phyloP scores from a whole-genome alignment of 2,329 filamentous ascomycete genomes.

The Aureobasidium leucospermi region DNA sequence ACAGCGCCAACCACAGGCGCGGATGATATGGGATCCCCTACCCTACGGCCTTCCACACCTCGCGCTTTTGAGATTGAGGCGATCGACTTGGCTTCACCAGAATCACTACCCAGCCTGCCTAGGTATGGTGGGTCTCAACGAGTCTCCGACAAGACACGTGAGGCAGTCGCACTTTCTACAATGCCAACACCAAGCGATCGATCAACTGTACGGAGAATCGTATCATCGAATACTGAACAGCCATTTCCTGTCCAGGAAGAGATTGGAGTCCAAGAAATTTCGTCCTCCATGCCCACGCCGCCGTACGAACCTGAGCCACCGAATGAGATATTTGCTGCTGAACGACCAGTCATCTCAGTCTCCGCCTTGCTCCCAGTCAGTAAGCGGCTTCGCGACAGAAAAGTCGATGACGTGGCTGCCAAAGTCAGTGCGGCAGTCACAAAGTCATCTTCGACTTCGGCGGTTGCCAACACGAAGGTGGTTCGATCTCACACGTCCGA shows the following conservation, averaged over 20 bases:
- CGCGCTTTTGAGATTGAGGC: constrained; percentile 15
- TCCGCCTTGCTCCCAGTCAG: background rate
- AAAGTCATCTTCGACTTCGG: background rate
- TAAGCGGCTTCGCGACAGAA: background rate
- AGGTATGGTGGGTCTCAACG: background rate
- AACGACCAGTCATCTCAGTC: background rate
- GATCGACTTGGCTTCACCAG: constrained; percentile 18
- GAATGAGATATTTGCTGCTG: background rate
- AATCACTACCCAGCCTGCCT: constrained; percentile 2
- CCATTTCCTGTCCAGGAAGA: background rate
- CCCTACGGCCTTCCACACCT: constrained; percentile 12
- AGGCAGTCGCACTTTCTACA: background rate
- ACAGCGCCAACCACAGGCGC: constrained; percentile 22
- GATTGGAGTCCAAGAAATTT: background rate
- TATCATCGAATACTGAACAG: background rate
- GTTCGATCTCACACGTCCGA: background rate
- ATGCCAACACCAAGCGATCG: background rate
- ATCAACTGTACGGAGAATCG: background rate
- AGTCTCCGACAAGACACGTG: background rate
- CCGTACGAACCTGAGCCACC: background rate
- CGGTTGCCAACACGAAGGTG: background rate
- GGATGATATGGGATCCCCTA: constrained; percentile 6
- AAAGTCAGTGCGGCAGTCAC: background rate
- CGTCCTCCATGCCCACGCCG: constrained; percentile 10
- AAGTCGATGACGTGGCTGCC: background rate